phyloP scores from a whole-genome alignment of 805 yeast species.

The Saccharomycopsis lassenensis region DNA sequence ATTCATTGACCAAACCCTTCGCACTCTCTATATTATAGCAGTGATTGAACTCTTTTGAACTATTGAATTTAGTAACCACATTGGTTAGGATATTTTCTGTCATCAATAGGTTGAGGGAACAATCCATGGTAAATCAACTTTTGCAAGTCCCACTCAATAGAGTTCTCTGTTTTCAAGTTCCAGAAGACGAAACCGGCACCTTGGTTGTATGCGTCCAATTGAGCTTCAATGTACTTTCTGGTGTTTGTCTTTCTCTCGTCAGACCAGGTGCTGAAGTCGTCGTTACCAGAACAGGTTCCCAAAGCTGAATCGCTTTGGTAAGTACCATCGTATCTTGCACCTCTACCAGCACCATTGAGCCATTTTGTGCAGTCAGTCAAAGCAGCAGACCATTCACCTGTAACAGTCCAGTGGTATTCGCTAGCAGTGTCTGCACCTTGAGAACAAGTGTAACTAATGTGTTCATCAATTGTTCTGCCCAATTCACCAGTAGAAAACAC shows the following conservation, averaged over 20 bases:
- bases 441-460: slow-evolving; percentile 42
- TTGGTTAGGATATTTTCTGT: slow-evolving; percentile 34
- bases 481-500: slow-evolving; percentile 64
- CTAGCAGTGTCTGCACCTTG: slow-evolving; percentile 34
- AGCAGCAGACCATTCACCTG: slow-evolving; percentile 67
- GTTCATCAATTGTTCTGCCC: slow-evolving; percentile 46
- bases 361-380: slow-evolving; percentile 61
- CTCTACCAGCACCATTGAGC: slow-evolving; percentile 59
- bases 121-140: slow-evolving; percentile 37
- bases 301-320: slow-evolving; percentile 20
- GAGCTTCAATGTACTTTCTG: slow-evolving; percentile 49
- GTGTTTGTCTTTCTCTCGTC: slow-evolving; percentile 31
- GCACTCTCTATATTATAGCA: too few relatives aligned
- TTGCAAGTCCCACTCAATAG: slow-evolving; percentile 58
- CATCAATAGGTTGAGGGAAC: slow-evolving; percentile 51
- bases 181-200: slow-evolving; percentile 58
- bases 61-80: slow-evolving; percentile 11
- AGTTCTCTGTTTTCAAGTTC: slow-evolving; percentile 58
- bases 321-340: slow-evolving; percentile 50
- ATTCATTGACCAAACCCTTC: too few relatives aligned
- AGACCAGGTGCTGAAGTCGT: slow-evolving; percentile 33
- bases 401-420: slow-evolving; percentile 45
- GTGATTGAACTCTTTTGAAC: background rate
- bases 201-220: slow-evolving; percentile 39
- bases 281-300: slow-evolving; percentile 29